Evolutionary conservation across 78 protist genomes (phyloP).

Genomic region (Dictyostelium capitatum): DNA sequence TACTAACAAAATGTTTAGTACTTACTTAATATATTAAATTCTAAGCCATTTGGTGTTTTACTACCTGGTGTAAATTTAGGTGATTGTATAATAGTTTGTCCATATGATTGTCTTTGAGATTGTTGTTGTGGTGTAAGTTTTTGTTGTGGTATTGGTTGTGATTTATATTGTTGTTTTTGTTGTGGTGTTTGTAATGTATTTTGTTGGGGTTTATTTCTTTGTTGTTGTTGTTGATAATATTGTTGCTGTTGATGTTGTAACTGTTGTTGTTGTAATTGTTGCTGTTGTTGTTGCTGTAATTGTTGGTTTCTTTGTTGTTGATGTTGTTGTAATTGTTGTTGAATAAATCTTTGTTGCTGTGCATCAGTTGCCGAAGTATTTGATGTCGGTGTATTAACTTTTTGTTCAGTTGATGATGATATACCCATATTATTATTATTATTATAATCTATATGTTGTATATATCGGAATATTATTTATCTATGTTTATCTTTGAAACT

Average conservation of each 20-base stretch:
- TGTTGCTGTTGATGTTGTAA: constrained; percentile 14
- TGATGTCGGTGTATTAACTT: neutral
- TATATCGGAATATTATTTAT: too few relatives aligned
- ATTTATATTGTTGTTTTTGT: constrained; percentile 2
- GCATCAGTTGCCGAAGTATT: constrained; percentile 4
- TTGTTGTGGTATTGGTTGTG: constrained; percentile 9
- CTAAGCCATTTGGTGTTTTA: constrained; percentile 22
- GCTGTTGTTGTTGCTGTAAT: constrained; percentile 40
- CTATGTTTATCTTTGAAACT: neutral
- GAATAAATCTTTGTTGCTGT: constrained; percentile 60
- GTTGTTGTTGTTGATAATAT: constrained; percentile 13
- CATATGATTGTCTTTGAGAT: neutral
- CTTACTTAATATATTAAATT: constrained; percentile 72
- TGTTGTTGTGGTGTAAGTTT: neutral
- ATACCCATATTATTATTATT: constrained; percentile 46
- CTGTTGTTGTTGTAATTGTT: constrained; percentile 6
- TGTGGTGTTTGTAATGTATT: neutral
- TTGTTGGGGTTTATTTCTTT: neutral
- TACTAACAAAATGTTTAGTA: neutral
- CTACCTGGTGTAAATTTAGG: constrained; percentile 10
- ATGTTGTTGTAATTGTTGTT: constrained; percentile 39
- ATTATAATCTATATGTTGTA: neutral
- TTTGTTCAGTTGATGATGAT: constrained; percentile 69
- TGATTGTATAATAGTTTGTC: neutral
- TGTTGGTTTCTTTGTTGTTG: constrained; percentile 45